Evolutionary conservation across 2,329 filamentous ascomycete species (phyloP), one percentile per base, ranked within the genome.

Genomic region (Xylariaceae sp.): DNA sequence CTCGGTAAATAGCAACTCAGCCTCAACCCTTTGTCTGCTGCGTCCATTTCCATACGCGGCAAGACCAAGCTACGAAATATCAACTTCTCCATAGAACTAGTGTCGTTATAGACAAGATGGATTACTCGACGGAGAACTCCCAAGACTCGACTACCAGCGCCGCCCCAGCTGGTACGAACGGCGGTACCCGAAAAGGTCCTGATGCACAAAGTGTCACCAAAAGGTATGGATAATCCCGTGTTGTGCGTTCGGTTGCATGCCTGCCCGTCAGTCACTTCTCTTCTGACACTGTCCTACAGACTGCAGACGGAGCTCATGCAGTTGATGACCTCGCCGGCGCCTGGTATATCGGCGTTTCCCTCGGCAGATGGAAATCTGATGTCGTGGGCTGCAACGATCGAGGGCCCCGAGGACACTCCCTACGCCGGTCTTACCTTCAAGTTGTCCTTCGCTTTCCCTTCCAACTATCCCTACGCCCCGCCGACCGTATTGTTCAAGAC

Each of bases 221-320:
- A 75, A 82, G 88, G 88, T 91, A 74, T 18, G 53, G 19, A 19
- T 32, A 22, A 36, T 22, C 13, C 34, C 2, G 32, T 34, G 43
- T 22, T 22, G 9, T 19, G 2, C 15, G 3, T 37, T 34, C 18
- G 9, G n/a, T 26, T 19, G 21, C 21, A 48, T 49, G 73, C 56
- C 29, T 41, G 19, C 22, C n/a, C 22, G 12, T 19, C 18, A 39
- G 18, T 3, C 8, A 16, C 1, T 9, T 22, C 5, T 32, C 13
- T 45, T 36, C 55, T 59, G 36, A 60, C 53, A 37, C 15, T 16
- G 2, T 5, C 21, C 32, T 10, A 15, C 68, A 97, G 94, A 66
- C 80, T 99, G 53, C 94, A 99, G 74, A 95, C 92, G 46, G 94
- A 99, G 74, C 81, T 99, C 63, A 97, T 99, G 92, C 87, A 94